Evolutionary conservation across 192 early-diverging fungal species (phyloP), one percentile per base, ranked within the genome.

Genomic region (Podila epicladia): DNA sequence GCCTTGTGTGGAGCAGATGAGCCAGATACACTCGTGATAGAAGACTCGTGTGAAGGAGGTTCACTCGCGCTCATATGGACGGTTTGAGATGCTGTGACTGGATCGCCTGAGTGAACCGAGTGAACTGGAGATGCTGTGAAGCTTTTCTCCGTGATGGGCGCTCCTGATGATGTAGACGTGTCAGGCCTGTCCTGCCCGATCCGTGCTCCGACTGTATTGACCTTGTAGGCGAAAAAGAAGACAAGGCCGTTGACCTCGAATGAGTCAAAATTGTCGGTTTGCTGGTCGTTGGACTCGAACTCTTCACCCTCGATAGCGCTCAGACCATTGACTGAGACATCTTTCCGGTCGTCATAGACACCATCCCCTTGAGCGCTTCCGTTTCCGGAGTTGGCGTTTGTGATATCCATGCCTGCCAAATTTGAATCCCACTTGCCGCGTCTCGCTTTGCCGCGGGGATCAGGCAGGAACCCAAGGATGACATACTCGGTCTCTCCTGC

Each of bases 381-480:
- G 17, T 74, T 83, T 2, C 82, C 83, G 9, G 58, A 75, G 63
- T 75, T 64, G 31, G 65, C 66, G 62, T 65, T 64, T 31, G 51
- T 26, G 22, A 58, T 38, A 64, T 73, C 72, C 19, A 31, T 32
- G 9, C 45, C 51, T 20, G 76, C 64, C 3, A 68, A 60, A 35
- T 55, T 61, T 22, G 72, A 69, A 9, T 75, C 75, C 58, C 73
- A 82, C 51, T 72, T 72, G 26, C 59, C 77, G 33, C 72, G 67
- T 31, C 84, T 74, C 59, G 20, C 57, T 31, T 74, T 66, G 26
- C 79, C 49, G 31, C 59, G 62, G 51, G 58, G 57, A 35, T 82
- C 90, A 17, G 95, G 94, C 38, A 95, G 74, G 72, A 98, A 95
- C 13, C 91, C 90, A 13, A 98, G 85, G 63, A 98, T 94, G 12